phyloP scores from a whole-genome alignment of 2,329 filamentous ascomycete genomes.

The Tolypocladium guangdongense region DNA sequence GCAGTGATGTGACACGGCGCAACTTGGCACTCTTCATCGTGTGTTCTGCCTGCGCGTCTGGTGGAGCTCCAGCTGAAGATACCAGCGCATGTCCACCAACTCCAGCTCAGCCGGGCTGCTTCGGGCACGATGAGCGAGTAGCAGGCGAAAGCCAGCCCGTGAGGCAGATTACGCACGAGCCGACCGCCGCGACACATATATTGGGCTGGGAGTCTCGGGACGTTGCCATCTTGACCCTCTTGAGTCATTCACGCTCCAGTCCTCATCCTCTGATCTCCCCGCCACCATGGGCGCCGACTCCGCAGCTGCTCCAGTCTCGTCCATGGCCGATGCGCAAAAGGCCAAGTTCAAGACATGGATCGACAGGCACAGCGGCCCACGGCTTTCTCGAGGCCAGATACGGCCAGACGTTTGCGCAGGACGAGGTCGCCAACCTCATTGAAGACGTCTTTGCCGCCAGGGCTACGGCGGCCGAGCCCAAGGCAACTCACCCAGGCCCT shows the following conservation, averaged over 20 bases:
- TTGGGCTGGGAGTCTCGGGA: neutral
- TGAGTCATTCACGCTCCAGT: too few relatives aligned
- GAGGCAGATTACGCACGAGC: neutral
- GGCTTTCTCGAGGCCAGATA: too few relatives aligned
- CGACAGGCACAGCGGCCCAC: too few relatives aligned
- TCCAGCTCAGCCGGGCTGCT: neutral
- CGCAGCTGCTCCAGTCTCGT: too few relatives aligned
- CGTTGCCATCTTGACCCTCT: too few relatives aligned
- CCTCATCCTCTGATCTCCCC: neutral
- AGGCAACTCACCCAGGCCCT: too few relatives aligned
- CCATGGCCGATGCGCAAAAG: too few relatives aligned
- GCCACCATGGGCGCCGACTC: neutral
- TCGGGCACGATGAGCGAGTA: neutral
- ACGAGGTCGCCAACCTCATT: too few relatives aligned
- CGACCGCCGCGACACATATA: neutral
- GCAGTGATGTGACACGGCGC: neutral
- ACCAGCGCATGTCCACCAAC: neutral
- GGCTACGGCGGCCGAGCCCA: too few relatives aligned
- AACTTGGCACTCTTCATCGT: neutral
- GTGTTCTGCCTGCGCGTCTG: neutral
- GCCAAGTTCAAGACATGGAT: too few relatives aligned
- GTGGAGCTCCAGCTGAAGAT: neutral
- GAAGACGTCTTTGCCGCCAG: too few relatives aligned
- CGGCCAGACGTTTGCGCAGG: too few relatives aligned
- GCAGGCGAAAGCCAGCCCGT: neutral